Percentiles rank a stretch among this genome's conserved stretches.
phyloP scores from a whole-genome alignment of 2,329 filamentous ascomycete species.

The Aphanocladium album region DNA sequence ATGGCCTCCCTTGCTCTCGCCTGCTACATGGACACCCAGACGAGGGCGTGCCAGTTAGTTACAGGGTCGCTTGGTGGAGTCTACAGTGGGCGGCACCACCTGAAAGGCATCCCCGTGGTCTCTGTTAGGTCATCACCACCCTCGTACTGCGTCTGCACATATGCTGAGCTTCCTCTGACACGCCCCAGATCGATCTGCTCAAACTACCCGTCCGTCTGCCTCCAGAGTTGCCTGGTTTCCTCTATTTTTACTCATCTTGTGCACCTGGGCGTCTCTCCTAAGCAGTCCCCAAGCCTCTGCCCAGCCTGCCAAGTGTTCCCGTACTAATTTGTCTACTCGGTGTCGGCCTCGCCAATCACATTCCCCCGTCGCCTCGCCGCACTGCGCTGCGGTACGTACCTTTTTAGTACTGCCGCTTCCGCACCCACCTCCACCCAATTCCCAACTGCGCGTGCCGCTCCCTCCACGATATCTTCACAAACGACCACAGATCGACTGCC shows the following conservation, averaged over 20 bases:
- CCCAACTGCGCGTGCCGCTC: constrained; percentile 11
- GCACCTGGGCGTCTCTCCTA: too few relatives aligned
- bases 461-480: constrained; percentile 10
- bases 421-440: constrained; percentile 9
- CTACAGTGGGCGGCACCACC: too few relatives aligned
- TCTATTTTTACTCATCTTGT: too few relatives aligned
- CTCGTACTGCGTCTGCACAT: background rate
- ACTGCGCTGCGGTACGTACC: constrained; percentile 4
- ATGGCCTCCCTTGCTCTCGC: too few relatives aligned
- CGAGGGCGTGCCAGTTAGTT: too few relatives aligned
- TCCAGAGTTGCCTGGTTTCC: too few relatives aligned
- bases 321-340: background rate
- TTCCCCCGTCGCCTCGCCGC: background rate
- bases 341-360: background rate
- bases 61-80: too few relatives aligned
- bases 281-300: too few relatives aligned
- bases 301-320: background rate
- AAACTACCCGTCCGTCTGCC: background rate
- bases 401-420: background rate
- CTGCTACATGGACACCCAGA: too few relatives aligned
- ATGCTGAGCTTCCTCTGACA: background rate
- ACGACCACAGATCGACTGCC: background rate
- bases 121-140: too few relatives aligned
- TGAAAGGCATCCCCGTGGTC: too few relatives aligned
- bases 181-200: constrained; percentile 2